Percentiles rank a stretch among this genome's conserved stretches.
Conservation (phyloP, 352 stramenopile species). For the Phytophthora crassamura region DNA sequence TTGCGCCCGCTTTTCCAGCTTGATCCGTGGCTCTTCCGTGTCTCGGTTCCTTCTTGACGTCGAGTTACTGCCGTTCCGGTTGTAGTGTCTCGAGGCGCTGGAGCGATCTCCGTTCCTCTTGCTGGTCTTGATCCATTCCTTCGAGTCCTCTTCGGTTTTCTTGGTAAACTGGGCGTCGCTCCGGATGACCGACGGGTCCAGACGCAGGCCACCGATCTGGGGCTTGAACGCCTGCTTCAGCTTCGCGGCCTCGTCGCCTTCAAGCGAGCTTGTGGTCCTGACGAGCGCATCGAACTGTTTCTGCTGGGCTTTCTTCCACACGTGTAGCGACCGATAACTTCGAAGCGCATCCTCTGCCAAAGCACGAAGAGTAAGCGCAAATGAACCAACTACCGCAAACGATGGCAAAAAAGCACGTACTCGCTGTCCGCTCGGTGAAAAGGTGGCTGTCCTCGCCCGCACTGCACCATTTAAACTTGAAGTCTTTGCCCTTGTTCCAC, state of each 20-base stretch:
- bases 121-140: conserved; percentile 45
- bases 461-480: conserved; percentile 82
- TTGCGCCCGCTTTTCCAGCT: conserved; percentile 37
- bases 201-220: conserved; percentile 67
- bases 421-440: conserved; percentile 75
- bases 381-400: no score
- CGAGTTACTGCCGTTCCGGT: conserved; percentile 19
- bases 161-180: conserved; percentile 72
- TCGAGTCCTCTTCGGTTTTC: conserved; percentile 70
- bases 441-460: conserved; percentile 50
- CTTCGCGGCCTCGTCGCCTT: conserved; percentile 39
- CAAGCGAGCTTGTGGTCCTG: conserved; percentile 32
- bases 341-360: conserved; percentile 67
- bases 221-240: conserved; percentile 58
- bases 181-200: conserved; percentile 66
- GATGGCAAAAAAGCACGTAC: conserved; percentile 41
- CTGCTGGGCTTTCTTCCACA: conserved; percentile 75
- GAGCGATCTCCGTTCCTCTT: conserved; percentile 29
- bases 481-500: conserved; percentile 77
- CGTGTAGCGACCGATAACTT: conserved; percentile 61
- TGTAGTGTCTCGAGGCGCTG: conserved; percentile 14
- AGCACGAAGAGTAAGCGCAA: neutral
- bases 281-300: conserved; percentile 65
- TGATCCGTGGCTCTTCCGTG: conserved; percentile 37
- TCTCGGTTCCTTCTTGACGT: conserved; percentile 27